These are phyloP conservation scores for Piloderma croceum DNA, from an alignment of 768 basidiomycete genomes.

Conservation along the genomic window DNA sequence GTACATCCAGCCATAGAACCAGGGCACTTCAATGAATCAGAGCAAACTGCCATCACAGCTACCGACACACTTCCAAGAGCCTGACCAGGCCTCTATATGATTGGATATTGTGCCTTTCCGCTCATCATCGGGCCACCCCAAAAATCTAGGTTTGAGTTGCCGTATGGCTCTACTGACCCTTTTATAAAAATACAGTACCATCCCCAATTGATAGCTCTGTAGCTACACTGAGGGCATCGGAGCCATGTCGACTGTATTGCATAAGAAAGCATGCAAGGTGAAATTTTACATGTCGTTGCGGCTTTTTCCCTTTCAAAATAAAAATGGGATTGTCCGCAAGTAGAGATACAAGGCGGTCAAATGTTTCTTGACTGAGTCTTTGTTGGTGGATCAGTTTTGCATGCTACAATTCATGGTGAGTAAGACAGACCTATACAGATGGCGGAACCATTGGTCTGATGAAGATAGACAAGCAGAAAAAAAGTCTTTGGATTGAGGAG, in stretches of 20 bases:
- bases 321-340: slow-evolving; percentile 10
- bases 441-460: slow-evolving; percentile 9
- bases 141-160: not conserved
- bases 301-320: slow-evolving; percentile 3
- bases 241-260: slow-evolving; percentile 8
- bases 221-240: slow-evolving; percentile 14
- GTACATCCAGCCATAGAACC: slow-evolving; percentile 6
- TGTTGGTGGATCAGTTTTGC: not conserved
- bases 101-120: not conserved
- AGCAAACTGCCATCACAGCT: slow-evolving; percentile 11
- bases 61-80: slow-evolving; percentile 14
- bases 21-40: slow-evolving; percentile 1
- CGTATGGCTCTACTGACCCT: too few relatives aligned
- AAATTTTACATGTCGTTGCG: slow-evolving; percentile 6
- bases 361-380: slow-evolving; percentile 8
- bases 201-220: too few relatives aligned
- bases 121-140: slow-evolving; percentile 1
- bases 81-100: slow-evolving; percentile 3
- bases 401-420: too few relatives aligned
- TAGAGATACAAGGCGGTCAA: slow-evolving; percentile 3
- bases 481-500: slow-evolving; percentile 10
- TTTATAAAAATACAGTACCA: too few relatives aligned
- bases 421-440: slow-evolving; percentile 5
- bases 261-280: slow-evolving; percentile 10
- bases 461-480: slow-evolving; percentile 7